Percentiles rank a stretch among this genome's conserved stretches.
These are phyloP conservation scores for Penicillium polonicum DNA, from an alignment of 2,329 filamentous ascomycete species.

Conservation along the genomic window DNA sequence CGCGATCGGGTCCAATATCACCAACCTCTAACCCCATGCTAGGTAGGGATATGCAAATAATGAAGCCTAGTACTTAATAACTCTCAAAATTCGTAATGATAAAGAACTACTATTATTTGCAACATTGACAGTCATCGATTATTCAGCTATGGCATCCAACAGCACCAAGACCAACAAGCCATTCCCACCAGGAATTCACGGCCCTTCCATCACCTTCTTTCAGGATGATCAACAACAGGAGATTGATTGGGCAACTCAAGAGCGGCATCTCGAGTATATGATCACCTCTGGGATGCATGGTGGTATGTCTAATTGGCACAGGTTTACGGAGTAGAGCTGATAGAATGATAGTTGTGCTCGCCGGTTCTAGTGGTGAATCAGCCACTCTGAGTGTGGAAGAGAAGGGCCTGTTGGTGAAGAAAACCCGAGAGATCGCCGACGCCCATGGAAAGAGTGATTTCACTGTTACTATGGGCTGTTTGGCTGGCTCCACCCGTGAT, in stretches of 20 bases:
- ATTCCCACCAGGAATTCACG: slow-evolving; percentile 50
- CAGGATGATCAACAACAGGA: slow-evolving; percentile 49
- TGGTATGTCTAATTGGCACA: neutral
- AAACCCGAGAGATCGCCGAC: slow-evolving; percentile 34
- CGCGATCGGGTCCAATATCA: neutral
- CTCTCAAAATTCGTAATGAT: neutral
- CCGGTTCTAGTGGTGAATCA: slow-evolving; percentile 49
- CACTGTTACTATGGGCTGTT: slow-evolving; percentile 39
- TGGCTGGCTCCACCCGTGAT: slow-evolving; percentile 41
- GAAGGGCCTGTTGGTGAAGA: slow-evolving; percentile 42
- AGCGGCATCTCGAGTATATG: slow-evolving; percentile 55
- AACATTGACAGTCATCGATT: neutral
- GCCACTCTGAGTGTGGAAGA: slow-evolving; percentile 42
- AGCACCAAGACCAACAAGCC: neutral
- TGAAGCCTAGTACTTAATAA: neutral
- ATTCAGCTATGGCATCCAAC: neutral
- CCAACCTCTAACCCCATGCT: neutral
- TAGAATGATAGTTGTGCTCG: slow-evolving; percentile 43
- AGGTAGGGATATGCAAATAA: neutral
- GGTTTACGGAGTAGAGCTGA: slow-evolving; percentile 47
- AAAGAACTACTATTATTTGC: neutral
- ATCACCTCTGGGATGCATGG: slow-evolving; percentile 27
- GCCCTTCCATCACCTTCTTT: slow-evolving; percentile 59
- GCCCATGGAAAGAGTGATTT: slow-evolving; percentile 28
- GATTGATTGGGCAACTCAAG: slow-evolving; percentile 57